These are phyloP conservation scores for Wickerhamiella parazyma DNA, from an alignment of 805 yeast genomes.

Conservation along the genomic window DNA sequence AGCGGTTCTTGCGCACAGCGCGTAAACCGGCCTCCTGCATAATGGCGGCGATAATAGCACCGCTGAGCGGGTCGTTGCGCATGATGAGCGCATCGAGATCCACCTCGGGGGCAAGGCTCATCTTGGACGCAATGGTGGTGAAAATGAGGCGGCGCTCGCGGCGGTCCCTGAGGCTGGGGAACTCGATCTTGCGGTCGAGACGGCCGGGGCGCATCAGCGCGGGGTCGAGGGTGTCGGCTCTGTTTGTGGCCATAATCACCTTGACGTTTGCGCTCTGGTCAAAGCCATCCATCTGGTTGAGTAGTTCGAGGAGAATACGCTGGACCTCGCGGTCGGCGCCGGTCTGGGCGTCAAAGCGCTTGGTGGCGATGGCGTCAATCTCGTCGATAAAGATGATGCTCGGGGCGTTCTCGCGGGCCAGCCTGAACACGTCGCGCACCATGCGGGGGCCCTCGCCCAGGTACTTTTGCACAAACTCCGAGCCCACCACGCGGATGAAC, in stretches of 20 bases:
- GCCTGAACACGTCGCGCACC: slow-evolving; percentile 96
- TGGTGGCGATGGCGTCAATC: slow-evolving; percentile 97
- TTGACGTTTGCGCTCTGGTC: slow-evolving; percentile 92
- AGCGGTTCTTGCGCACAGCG: slow-evolving; percentile 96
- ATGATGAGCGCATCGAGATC: slow-evolving; percentile 89
- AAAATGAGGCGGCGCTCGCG: slow-evolving; percentile 96
- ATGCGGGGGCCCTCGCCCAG: slow-evolving; percentile 99
- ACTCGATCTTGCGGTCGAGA: slow-evolving; percentile 94
- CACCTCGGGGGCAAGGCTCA: slow-evolving; percentile 96
- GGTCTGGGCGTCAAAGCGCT: slow-evolving; percentile 98
- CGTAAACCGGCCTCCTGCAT: slow-evolving; percentile 99
- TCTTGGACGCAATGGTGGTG: slow-evolving; percentile 88
- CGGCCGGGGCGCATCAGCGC: slow-evolving; percentile 97
- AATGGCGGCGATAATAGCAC: slow-evolving; percentile 93
- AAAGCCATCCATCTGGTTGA: slow-evolving; percentile 99
- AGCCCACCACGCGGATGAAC: slow-evolving; percentile 92
- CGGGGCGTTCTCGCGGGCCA: slow-evolving; percentile 96
- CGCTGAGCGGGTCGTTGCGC: slow-evolving; percentile 93
- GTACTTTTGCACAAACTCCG: slow-evolving; percentile 96
- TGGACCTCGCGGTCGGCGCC: slow-evolving; percentile 99
- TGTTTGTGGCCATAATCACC: slow-evolving; percentile 98
- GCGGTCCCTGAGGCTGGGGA: slow-evolving; percentile 90
- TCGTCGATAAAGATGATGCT: slow-evolving; percentile 96
- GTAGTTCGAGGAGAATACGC: slow-evolving; percentile 85
- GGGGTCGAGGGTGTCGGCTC: slow-evolving; percentile 98